phyloP scores from a whole-genome alignment of 2,329 filamentous ascomycete genomes.

The Pseudocercospora macadamiae region DNA sequence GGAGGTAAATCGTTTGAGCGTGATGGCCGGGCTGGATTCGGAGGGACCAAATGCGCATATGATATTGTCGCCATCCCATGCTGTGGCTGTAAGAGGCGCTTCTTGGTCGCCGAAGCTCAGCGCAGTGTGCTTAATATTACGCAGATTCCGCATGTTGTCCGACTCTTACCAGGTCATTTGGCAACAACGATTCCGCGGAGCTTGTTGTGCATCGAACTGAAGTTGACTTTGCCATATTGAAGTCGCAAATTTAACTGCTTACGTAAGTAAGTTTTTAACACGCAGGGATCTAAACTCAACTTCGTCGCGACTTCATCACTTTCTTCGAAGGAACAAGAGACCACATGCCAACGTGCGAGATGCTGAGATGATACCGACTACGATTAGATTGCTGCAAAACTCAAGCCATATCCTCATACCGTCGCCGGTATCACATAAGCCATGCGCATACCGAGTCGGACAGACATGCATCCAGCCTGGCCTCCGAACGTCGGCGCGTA shows the following conservation, averaged over 20 bases:
- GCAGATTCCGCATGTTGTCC: slow-evolving; percentile 97
- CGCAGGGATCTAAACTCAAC: background rate
- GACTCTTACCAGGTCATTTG: too few species aligned
- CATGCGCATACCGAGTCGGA: too few species aligned
- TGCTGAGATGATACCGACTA: background rate
- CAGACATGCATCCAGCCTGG: too few species aligned
- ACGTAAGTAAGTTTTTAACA: background rate
- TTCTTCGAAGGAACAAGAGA: too few species aligned
- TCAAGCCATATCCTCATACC: too few species aligned
- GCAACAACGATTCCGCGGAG: too few species aligned
- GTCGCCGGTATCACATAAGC: too few species aligned
- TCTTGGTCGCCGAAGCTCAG: slow-evolving; percentile 55
- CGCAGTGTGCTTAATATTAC: slow-evolving; percentile 71
- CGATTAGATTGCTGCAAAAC: background rate
- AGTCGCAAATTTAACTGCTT: background rate
- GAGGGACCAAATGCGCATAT: slow-evolving; percentile 85
- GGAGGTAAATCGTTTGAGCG: slow-evolving; percentile 63
- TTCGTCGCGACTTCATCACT: background rate
- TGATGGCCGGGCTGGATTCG: slow-evolving; percentile 68
- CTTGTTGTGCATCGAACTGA: too few species aligned
- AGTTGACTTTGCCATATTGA: background rate
- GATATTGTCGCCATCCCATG: slow-evolving; percentile 83
- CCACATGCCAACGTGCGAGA: too few species aligned
- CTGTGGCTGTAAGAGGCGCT: slow-evolving; percentile 72
- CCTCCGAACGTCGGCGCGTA: too few species aligned